Percentiles rank a stretch among this genome's conserved stretches.
Conservation (phyloP, 2,329 filamentous ascomycete genomes). For the Alternaria alternata region DNA sequence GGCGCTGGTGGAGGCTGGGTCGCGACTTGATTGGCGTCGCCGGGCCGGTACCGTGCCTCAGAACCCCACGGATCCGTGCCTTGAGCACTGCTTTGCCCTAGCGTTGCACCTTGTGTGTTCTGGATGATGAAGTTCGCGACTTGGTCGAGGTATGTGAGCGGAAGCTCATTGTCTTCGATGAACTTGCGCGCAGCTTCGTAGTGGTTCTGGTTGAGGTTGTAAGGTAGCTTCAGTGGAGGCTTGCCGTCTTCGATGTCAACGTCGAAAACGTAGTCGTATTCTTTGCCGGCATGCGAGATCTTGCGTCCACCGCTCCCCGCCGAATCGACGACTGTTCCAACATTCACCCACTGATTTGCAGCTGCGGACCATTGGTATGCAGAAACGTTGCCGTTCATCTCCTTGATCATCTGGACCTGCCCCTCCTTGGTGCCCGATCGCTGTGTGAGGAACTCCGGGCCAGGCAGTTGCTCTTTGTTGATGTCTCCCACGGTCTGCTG, state of each 20-base stretch:
- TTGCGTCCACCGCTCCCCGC: conserved; percentile 77
- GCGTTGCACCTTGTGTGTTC: conserved; percentile 85
- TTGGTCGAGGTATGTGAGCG: conserved; percentile 86
- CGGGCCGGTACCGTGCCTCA: conserved; percentile 80
- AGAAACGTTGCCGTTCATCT: conserved; percentile 80
- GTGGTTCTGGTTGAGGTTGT: conserved; percentile 89
- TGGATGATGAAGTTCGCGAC: conserved; percentile 91
- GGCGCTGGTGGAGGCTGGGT: conserved; percentile 47
- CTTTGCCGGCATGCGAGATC: conserved; percentile 76
- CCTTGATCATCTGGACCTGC: conserved; percentile 89
- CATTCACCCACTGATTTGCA: conserved; percentile 76
- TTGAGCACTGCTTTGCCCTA: conserved; percentile 68
- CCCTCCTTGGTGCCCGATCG: conserved; percentile 95
- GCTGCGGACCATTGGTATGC: conserved; percentile 85
- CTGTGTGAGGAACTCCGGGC: conserved; percentile 82
- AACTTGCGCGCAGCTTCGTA: conserved; percentile 94
- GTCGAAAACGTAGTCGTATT: conserved; percentile 96
- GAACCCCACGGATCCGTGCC: conserved; percentile 78
- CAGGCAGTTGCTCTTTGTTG: conserved; percentile 91
- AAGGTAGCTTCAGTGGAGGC: conserved; percentile 90
- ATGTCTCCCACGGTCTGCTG: conserved; percentile 79
- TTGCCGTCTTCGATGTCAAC: conserved; percentile 96
- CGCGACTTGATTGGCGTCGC: conserved; percentile 59
- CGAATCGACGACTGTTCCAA: conserved; percentile 93
- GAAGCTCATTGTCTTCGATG: conserved; percentile 85